Evolutionary conservation across 352 stramenopile species (phyloP), one percentile per base, ranked within the genome.

Genomic region (Phytopythium montanum): DNA sequence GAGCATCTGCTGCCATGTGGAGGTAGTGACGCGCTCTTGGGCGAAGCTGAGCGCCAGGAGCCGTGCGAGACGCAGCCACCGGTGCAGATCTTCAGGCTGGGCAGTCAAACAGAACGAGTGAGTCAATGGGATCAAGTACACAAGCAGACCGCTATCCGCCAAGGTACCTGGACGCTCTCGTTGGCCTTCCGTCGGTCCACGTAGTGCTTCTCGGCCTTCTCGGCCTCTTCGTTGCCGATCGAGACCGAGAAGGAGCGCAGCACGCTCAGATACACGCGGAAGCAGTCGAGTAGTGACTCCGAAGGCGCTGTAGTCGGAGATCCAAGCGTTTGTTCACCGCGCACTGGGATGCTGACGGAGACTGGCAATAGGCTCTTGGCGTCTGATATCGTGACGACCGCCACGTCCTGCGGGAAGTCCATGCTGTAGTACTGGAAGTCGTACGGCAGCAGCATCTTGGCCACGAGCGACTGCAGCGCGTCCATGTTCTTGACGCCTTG

Each of bases 401-500:
- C 68, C 54, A 89, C 76, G 31, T 94, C 81, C 54, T 91, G 82
- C 1, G 84, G 81, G 50, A 94, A 94, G 50, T 92, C 82, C 75
- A 90, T 91, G 48, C 73, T 84, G 70, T 91, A 94, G 54, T 79
- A 94, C 53, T 90, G 76, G 44, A 94, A 94, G 46, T 94, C 85
- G 59, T 94, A 94, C 14, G 81, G 77, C 19, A 94, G 68, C 26
- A 91, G 60, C 79, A 92, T 85, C 63, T 89, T 91, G 28, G 76
- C 69, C 3, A 92, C 72, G 16, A 94, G 71, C 8, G 79, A 81
- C 62, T 92, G 77, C 29, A 94, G 61, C 10, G 81, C 82, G 5
- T 66, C 73, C 29, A 94, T 60, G 44, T 94, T 94, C 64, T 85
- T 86, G 16, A 90, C 79, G 18, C 82, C 85, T 51, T 88, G 72